Evolutionary conservation across 176 grass and related monocot genomes (phyloP).

Genomic region (Microstegium vimineum): DNA sequence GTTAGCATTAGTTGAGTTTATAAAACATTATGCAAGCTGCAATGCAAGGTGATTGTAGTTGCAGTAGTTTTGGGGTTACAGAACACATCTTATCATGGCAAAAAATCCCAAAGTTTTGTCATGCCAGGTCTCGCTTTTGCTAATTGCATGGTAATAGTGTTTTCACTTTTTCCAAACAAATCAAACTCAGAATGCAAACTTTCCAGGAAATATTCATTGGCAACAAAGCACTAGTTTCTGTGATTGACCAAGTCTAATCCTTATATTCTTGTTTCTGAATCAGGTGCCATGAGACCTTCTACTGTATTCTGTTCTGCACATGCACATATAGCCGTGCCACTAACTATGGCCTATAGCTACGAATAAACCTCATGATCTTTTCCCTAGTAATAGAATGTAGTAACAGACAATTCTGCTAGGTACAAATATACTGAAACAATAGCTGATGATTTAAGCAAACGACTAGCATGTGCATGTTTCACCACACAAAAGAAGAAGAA

Average conservation of each 20-base stretch:
- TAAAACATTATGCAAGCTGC: background rate
- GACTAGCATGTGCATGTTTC: too few species aligned
- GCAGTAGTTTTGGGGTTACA: background rate
- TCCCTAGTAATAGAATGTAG: background rate
- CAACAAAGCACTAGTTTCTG: too few species aligned
- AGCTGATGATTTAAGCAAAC: too few species aligned
- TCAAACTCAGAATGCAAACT: background rate
- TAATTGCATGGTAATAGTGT: background rate
- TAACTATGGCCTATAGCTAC: background rate
- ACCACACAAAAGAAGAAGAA: too few species aligned
- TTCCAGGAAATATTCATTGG: background rate
- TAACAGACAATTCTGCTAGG: background rate
- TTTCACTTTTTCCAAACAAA: background rate
- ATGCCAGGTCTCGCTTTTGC: background rate
- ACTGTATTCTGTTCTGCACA: too few species aligned
- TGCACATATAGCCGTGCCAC: too few species aligned
- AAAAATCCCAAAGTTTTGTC: background rate
- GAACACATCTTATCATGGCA: background rate
- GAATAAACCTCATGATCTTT: too few species aligned
- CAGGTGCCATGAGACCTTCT: too few species aligned
- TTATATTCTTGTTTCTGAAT: constrained; percentile 1
- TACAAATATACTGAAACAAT: too few species aligned
- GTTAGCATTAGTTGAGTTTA: background rate
- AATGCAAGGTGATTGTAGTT: too few species aligned
- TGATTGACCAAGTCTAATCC: too few species aligned